Evolutionary conservation across 2,329 filamentous ascomycete genomes (phyloP), one percentile per base, ranked within the genome.

Genomic region (Didymosphaeria variabile): DNA sequence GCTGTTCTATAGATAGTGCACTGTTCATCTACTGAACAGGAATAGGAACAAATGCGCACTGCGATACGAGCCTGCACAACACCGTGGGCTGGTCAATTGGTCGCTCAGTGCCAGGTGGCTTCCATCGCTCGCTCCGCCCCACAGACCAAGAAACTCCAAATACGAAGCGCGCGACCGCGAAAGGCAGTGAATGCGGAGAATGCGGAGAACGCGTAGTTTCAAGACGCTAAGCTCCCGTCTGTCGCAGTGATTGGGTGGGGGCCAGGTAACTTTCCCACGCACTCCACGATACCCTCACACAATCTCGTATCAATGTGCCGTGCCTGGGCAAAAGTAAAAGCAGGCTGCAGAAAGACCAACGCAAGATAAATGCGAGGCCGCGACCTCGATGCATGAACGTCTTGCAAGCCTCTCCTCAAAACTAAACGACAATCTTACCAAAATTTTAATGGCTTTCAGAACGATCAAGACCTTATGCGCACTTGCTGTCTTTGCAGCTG

Each of bases 291-390:
- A 26, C 31, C n/a, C 31, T 36, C 17, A 32, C 36, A 10, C 47
- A 36, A 36, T 51, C 31, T 51, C 31, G 47, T 51, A 21, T 51
- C 19, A 29, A 19, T 15, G 47, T 51, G 47, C 47, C 47, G 47
- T 51, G 47, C 47, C 47, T 36, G 47, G 47, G 31, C 31, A 17
- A 19, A 51, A 36, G 47, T 10, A n/a, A 34, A 36, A 51, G 17
- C 17, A 45, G 19, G 40, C 17, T 44, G 40, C 6, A 44, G 17
- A 44, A 44, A 19, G 9, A 45, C 12, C 7, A 23, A 13, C 6
- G 5, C 23, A 51, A 51, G 29, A 32, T 51, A 51, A 34, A 51
- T 51, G 34, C 34, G 31, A 36, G 31, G 47, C 15, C 36, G n/a
- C 31, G n/a, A n/a, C 31, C 29, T 36, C n/a, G 13, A 34, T 51